Conservation (phyloP, 352 stramenopile genomes). For the Ochromonadaceae sp. region DNA sequence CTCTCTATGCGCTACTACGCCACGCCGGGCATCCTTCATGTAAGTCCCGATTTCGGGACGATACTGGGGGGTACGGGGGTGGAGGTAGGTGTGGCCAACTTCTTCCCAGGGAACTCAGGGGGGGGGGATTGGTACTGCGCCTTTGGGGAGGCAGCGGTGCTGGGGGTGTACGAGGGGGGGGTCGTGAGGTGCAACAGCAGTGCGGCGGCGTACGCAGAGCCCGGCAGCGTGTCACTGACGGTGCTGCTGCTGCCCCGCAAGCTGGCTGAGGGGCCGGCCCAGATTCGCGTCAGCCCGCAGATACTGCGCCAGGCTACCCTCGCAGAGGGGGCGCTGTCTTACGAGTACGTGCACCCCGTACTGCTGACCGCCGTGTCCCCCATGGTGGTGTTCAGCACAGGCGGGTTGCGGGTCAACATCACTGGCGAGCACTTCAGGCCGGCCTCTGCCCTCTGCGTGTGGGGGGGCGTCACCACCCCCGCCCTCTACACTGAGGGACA, state of each 20-base stretch:
- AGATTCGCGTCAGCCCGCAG: too few relatives aligned
- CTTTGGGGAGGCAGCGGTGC: not conserved
- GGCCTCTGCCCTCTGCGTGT: not conserved
- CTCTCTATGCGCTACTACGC: too few relatives aligned
- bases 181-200: too few relatives aligned
- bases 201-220: too few relatives aligned
- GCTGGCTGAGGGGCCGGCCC: too few relatives aligned
- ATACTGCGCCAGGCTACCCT: too few relatives aligned
- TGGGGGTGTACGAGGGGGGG: too few relatives aligned
- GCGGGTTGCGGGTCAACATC: too few relatives aligned
- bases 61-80: not conserved
- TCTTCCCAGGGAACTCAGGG: not conserved
- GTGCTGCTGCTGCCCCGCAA: too few relatives aligned
- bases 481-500: not conserved
- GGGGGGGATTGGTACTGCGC: conserved; percentile 1
- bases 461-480: not conserved
- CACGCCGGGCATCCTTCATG: not conserved
- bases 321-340: not conserved
- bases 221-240: too few relatives aligned
- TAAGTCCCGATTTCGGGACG: not conserved
- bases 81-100: not conserved
- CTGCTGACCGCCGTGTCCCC: not conserved
- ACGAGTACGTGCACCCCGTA: not conserved
- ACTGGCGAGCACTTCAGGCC: not conserved
- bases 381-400: too few relatives aligned